A percentile compares a stretch with the other conserved stretches of the same genome.
Conservation (phyloP, 2,329 filamentous ascomycete genomes). For the Sporothrix humicola region DNA sequence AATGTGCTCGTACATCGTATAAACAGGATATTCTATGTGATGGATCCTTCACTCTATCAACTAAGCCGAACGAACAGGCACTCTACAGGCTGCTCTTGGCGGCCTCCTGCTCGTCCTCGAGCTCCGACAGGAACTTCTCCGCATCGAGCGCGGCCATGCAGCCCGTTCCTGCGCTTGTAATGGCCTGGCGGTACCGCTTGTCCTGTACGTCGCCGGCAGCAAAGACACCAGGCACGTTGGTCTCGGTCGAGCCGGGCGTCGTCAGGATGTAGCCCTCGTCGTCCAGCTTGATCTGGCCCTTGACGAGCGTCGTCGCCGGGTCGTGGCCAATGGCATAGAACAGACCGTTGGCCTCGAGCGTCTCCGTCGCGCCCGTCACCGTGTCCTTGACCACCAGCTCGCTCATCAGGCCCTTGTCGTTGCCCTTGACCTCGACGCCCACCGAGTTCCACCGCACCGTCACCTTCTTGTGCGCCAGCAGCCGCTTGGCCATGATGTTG, state of each 20-base stretch:
- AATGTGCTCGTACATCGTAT: not conserved
- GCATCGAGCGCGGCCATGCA: conserved; percentile 96
- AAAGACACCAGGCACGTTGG: conserved; percentile 89
- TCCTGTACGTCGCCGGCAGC: conserved; percentile 98
- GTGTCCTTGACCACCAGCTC: conserved; percentile 83
- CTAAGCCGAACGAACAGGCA: too few species aligned
- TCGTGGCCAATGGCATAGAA: conserved; percentile 99
- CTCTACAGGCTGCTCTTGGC: conserved; percentile 41
- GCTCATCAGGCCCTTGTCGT: conserved; percentile 85
- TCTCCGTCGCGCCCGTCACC: conserved; percentile 75
- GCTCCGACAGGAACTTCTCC: conserved; percentile 87
- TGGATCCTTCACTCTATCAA: not conserved
- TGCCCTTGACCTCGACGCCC: conserved; percentile 82
- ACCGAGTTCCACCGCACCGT: conserved; percentile 86
- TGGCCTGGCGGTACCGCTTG: conserved; percentile 96
- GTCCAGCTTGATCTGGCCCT: conserved; percentile 84
- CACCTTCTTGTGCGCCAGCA: conserved; percentile 85
- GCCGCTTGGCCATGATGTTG: conserved; percentile 87
- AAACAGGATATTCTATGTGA: not conserved
- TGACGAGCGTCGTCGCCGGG: conserved; percentile 87
- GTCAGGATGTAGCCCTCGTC: conserved; percentile 90
- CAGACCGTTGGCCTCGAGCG: conserved; percentile 86
- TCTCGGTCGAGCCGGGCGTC: conserved; percentile 84
- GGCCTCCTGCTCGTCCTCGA: conserved; percentile 61
- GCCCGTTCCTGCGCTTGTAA: conserved; percentile 94